phyloP scores from a whole-genome alignment of 2,329 filamentous ascomycete species.

The Fusarium pseudocircinatum region DNA sequence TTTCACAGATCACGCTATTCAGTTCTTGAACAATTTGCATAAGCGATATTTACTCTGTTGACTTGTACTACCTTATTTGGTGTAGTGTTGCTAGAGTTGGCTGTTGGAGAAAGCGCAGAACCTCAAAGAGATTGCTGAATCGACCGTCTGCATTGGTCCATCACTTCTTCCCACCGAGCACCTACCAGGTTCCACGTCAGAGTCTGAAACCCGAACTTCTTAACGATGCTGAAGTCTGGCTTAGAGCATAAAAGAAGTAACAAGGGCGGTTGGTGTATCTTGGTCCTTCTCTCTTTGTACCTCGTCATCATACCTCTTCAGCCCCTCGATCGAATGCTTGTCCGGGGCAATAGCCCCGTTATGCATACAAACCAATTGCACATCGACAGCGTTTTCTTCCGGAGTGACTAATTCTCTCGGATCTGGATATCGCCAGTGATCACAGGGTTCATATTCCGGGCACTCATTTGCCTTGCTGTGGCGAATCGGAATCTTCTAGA shows the following conservation, averaged over 20 bases:
- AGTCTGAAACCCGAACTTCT: not conserved
- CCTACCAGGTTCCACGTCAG: not conserved
- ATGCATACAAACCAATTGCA: not conserved
- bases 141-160: not conserved
- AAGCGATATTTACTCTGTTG: rapidly evolving
- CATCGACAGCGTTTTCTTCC: not conserved
- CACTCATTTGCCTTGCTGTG: not conserved
- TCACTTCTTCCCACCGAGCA: not conserved
- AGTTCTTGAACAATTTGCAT: rapidly evolving
- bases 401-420: not conserved
- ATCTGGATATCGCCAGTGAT: not conserved
- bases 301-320: not conserved
- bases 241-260: not conserved
- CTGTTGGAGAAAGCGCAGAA: rapidly evolving
- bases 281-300: not conserved
- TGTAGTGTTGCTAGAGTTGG: rapidly evolving
- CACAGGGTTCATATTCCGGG: not conserved
- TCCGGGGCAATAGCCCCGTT: not conserved
- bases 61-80: not conserved
- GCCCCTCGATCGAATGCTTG: not conserved
- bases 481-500: not conserved
- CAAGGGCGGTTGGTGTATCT: not conserved
- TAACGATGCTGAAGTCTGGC: not conserved
- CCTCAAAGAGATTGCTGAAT: not conserved
- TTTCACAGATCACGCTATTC: not conserved